These are phyloP conservation scores for Botrytis tulipae DNA, from an alignment of 2,329 filamentous ascomycete genomes.

Conservation along the genomic window DNA sequence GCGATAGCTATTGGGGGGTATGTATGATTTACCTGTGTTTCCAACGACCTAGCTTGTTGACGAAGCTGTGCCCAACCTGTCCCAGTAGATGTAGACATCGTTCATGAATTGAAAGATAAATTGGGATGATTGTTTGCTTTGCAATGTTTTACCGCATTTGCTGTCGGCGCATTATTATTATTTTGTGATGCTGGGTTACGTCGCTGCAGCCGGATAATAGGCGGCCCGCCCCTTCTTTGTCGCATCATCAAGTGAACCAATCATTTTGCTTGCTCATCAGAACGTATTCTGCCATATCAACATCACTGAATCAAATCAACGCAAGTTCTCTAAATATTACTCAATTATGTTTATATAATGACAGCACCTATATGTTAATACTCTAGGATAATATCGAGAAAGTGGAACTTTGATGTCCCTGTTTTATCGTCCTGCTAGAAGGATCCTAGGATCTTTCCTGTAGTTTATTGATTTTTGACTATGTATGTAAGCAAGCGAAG, in stretches of 20 bases:
- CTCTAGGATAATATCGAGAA: no score
- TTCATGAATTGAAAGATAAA: not conserved
- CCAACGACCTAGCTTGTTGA: constrained; percentile 81
- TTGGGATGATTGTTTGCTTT: not conserved
- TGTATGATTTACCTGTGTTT: constrained; percentile 69
- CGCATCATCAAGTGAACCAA: constrained; percentile 1
- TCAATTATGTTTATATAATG: not conserved
- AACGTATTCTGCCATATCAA: not conserved
- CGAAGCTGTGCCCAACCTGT: constrained; percentile 88
- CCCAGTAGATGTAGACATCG: constrained; percentile 29
- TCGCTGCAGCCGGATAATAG: constrained; percentile 18
- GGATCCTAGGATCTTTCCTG: not conserved
- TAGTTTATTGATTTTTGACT: not conserved
- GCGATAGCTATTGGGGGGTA: not conserved
- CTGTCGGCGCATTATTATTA: not conserved
- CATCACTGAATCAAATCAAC: not conserved
- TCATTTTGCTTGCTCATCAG: not conserved
- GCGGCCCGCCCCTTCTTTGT: constrained; percentile 13
- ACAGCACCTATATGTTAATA: not conserved
- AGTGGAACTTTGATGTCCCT: no score
- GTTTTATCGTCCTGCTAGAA: not conserved
- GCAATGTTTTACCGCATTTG: constrained; percentile 7
- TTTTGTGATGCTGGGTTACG: constrained; percentile 15
- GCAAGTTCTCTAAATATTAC: not conserved
- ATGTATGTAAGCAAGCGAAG: not conserved